Evolutionary conservation across 202 grass and related monocot genomes (phyloP), one percentile per base, ranked within the genome.

Genomic region (Carex sylvatica): DNA sequence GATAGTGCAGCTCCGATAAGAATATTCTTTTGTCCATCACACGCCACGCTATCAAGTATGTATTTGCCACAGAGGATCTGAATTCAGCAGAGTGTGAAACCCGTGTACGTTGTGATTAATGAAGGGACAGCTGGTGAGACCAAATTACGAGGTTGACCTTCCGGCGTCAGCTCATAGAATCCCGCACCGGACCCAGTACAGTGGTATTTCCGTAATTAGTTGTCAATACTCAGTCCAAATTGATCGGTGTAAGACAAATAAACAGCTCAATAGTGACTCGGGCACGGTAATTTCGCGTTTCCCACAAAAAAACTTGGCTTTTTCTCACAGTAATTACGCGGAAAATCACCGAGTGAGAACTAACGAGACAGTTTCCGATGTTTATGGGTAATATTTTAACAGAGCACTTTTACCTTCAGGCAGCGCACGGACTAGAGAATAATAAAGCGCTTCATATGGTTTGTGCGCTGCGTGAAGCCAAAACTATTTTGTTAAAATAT

Each of bases 91-190:
- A 36, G 73, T 13, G 51, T 20, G 24, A 35, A 58, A 77, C 73
- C 56, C 49, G 73, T 77, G 73, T 77, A 19, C 4, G 4, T 5
- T 56, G 14, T 31, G 6, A 33, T 56, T n/a, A 58, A 77, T 35
- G 28, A 56, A 77, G 44, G 16, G 26, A 31, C 49, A 77, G 73
- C 73, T 77, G 26, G 54, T 58, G 6, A 18, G 53, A 77, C 73
- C 72, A 77, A 77, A 77, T 77, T 77, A 77, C 73, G 73, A 77
- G 28, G 73, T 58, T 77, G 44, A 19, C 73, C 28, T 77, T 16
- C 15, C 1, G 5, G 3, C 18, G 52, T 77, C 73, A 56, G 2
- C 14, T 30, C 70, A 28, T 26, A 12, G 46, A 73, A 73, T 49
- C 73, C 26, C n/a, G 52, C 15, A 35, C 28, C 28, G 15, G 20